Evolutionary conservation across 1,284 basidiomycete species (phyloP), one percentile per base, ranked within the genome.

Genomic region (Rhodotorula glutinis): DNA sequence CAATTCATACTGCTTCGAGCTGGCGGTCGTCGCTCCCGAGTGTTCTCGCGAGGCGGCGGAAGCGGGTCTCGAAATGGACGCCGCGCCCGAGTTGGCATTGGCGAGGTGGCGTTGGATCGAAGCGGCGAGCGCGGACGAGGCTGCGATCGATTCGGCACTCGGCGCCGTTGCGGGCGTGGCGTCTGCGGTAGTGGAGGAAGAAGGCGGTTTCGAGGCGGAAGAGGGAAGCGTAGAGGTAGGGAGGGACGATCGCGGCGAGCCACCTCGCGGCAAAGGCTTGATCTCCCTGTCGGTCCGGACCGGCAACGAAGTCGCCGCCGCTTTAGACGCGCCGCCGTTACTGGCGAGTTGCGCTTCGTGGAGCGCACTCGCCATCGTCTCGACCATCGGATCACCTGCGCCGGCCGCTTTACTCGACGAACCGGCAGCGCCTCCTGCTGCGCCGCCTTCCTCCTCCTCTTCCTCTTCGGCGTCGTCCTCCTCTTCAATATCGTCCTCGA

Each of bases 401-500:
- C 23, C 11, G 14, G 46, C 46, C 33, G 7, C 21, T 4, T 29
- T 23, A 17, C 30, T 57, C 4, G 38, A 57, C 1, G 17, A 57
- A 16, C 41, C 41, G 11, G 33, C 44, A 3, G 23, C 49, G 3
- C 47, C 43, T 17, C 40, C 62, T 0, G 10, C 63, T 1, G 46
- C 58, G 8, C 46, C 64, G 4, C 59, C 65, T 9, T 66, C 65
- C n/a, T 65, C 63, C 29, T 65, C 69, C 16, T 67, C 62, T 19
- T 66, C 65, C 10, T 57, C 49, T n/a, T 67, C 62, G 16, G 58
- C 58, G 23, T 67, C 69, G 41, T 70, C 69, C 44, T 67, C 60
- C 27, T 70, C 69, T 25, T 68, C 62, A 33, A 62, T 33, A 67
- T 78, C 75, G 69, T 76, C 66, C 54, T 67, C 54, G 67, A 75